A percentile compares a stretch with the other conserved stretches of the same genome.
These are phyloP conservation scores for Periconia sp. DNA, from an alignment of 2,329 filamentous ascomycete genomes.

Conservation along the genomic window DNA sequence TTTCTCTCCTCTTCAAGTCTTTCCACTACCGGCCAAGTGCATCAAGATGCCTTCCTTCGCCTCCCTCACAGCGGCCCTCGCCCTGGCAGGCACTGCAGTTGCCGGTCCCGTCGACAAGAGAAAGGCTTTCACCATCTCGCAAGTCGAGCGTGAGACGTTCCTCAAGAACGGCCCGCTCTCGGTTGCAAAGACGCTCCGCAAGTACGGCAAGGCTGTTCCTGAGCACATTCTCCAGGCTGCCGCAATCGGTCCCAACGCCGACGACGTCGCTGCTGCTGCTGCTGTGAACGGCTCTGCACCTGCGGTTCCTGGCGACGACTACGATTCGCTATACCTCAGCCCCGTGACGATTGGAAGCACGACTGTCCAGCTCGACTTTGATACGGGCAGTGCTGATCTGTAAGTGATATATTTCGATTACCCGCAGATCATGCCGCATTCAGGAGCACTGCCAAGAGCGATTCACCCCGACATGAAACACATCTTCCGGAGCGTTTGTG, in stretches of 20 bases:
- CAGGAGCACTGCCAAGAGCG: slow-evolving; percentile 7
- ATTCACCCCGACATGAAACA: slow-evolving; percentile 13
- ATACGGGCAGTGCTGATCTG: slow-evolving; percentile 74
- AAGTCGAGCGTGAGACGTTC: slow-evolving; percentile 35
- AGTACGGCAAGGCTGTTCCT: slow-evolving; percentile 42
- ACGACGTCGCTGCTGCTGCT: slow-evolving; percentile 17
- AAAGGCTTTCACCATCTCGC: slow-evolving; percentile 37
- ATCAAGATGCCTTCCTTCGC: slow-evolving; percentile 41
- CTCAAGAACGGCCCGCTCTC: slow-evolving; percentile 47
- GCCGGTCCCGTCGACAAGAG: slow-evolving; percentile 39
- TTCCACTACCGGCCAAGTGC: slow-evolving; percentile 1
- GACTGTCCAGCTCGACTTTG: slow-evolving; percentile 70
- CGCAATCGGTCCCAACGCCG: slow-evolving; percentile 31
- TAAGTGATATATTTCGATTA: slow-evolving; percentile 46
- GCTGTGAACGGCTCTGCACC: slow-evolving; percentile 43
- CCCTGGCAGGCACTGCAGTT: slow-evolving; percentile 29
- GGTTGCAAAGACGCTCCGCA: slow-evolving; percentile 49
- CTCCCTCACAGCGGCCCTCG: slow-evolving; percentile 39
- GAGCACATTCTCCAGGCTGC: slow-evolving; percentile 37
- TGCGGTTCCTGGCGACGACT: slow-evolving; percentile 49
- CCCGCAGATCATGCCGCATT: slow-evolving; percentile 5
- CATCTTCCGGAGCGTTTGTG: slow-evolving; percentile 9
- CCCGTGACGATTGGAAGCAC: slow-evolving; percentile 70
- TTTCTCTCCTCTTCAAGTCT: slow-evolving; percentile 17
- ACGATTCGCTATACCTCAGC: slow-evolving; percentile 39